phyloP scores from a whole-genome alignment of 371 early-diverging fungal genomes.

The Apophysomyces trapeziformis region DNA sequence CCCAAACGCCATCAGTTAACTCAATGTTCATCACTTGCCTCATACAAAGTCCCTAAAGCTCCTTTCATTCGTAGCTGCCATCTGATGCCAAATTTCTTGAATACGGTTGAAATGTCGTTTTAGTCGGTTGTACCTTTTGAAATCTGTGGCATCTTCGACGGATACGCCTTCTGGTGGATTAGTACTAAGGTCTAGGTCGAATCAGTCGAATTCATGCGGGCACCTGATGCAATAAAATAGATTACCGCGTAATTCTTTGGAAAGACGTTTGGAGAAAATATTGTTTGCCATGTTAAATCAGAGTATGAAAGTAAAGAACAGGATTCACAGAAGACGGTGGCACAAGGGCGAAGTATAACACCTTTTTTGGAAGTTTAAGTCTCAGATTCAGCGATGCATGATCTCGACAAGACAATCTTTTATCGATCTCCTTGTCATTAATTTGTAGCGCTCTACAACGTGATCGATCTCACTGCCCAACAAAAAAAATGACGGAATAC shows the following conservation, averaged over 20 bases:
- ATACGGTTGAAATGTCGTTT: background rate
- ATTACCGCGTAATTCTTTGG: slow-evolving; percentile 62
- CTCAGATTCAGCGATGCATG: too few species aligned
- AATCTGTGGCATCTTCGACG: slow-evolving; percentile 61
- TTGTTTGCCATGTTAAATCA: slow-evolving; percentile 24
- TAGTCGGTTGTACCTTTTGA: slow-evolving; percentile 51
- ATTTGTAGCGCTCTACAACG: too few species aligned
- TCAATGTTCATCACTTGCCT: slow-evolving; percentile 37
- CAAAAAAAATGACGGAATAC: too few species aligned
- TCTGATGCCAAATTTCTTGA: slow-evolving; percentile 22
- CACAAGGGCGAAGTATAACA: background rate
- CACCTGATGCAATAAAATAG: background rate
- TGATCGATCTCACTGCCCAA: too few species aligned
- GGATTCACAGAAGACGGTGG: background rate
- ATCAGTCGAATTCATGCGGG: background rate
- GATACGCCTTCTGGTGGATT: slow-evolving; percentile 65
- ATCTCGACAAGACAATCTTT: too few species aligned
- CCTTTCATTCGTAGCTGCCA: slow-evolving; percentile 71
- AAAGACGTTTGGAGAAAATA: slow-evolving; percentile 43
- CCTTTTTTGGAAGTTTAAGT: background rate
- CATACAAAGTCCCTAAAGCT: slow-evolving; percentile 71
- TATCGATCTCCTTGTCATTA: too few species aligned
- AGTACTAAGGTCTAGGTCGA: slow-evolving; percentile 51
- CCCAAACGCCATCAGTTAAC: background rate
- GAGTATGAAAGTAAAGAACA: background rate